Evolutionary conservation across 495 filamentous ascomycete species (phyloP).

Genomic region (Rostrohypoxylon terebratum): DNA sequence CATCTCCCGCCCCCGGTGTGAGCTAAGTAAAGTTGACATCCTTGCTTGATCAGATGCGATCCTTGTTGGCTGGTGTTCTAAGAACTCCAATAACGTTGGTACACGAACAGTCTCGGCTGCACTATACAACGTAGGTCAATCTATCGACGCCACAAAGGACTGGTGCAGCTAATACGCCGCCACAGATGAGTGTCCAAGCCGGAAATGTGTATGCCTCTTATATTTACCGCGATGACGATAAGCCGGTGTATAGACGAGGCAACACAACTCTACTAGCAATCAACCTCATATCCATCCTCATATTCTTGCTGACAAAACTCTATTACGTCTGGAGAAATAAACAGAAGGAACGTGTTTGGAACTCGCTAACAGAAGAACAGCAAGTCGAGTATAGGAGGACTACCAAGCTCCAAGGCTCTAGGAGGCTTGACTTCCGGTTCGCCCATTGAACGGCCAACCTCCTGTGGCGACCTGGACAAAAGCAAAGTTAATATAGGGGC

Average conservation of each 20-base stretch:
- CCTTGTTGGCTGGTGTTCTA: slow-evolving; percentile 71
- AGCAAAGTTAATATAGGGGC: no score
- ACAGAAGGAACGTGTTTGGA: slow-evolving; percentile 55
- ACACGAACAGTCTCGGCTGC: slow-evolving; percentile 74
- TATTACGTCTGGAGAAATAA: slow-evolving; percentile 62
- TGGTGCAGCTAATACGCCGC: slow-evolving; percentile 34
- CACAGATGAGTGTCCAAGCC: slow-evolving; percentile 72
- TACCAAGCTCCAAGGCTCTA: slow-evolving; percentile 55
- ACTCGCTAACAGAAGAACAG: slow-evolving; percentile 55
- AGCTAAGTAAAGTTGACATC: neutral
- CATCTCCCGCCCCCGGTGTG: neutral
- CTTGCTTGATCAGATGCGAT: slow-evolving; percentile 60
- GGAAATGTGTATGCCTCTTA: slow-evolving; percentile 64
- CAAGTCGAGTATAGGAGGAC: slow-evolving; percentile 52
- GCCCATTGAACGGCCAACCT: slow-evolving; percentile 44
- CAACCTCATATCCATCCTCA: slow-evolving; percentile 47
- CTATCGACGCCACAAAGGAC: slow-evolving; percentile 1
- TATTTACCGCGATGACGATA: slow-evolving; percentile 70
- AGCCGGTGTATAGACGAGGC: slow-evolving; percentile 72
- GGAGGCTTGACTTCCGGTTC: slow-evolving; percentile 62
- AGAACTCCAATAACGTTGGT: slow-evolving; percentile 75
- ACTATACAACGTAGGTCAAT: slow-evolving; percentile 65
- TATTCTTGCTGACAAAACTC: slow-evolving; percentile 55
- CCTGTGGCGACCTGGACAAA: neutral
- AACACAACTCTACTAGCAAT: slow-evolving; percentile 73